These are phyloP conservation scores for Xylaria cubensis DNA, from an alignment of 495 filamentous ascomycete species.

Conservation along the genomic window DNA sequence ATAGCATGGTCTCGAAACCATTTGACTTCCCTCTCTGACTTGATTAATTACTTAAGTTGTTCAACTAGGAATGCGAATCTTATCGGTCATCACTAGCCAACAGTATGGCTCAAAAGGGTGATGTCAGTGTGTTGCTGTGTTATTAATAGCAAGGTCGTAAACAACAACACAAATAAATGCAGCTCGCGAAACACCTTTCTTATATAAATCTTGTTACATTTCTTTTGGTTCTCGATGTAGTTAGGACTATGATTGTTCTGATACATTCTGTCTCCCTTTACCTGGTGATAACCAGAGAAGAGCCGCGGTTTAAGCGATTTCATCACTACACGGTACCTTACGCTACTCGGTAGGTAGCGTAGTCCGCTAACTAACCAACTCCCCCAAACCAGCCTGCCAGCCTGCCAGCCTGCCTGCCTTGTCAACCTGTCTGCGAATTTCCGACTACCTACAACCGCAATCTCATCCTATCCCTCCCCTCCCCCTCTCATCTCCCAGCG, in stretches of 20 bases:
- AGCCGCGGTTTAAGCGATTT: slow-evolving; percentile 19
- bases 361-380: neutral
- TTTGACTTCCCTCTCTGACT: neutral
- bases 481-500: neutral
- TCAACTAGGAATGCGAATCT: neutral
- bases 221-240: neutral
- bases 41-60: neutral
- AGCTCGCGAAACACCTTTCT: neutral
- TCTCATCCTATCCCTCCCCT: neutral
- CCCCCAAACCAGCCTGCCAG: neutral
- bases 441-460: slow-evolving; percentile 2
- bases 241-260: neutral
- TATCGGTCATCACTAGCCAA: no score
- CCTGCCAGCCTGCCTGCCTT: neutral
- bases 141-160: neutral
- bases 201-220: neutral
- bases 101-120: no score
- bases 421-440: slow-evolving; percentile 10
- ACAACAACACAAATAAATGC: no score
- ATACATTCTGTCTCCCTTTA: no score
- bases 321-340: neutral
- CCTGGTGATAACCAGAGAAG: neutral
- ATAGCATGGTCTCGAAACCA: neutral
- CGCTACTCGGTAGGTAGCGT: no score
- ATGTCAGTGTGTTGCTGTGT: no score